Conservation (phyloP, 371 early-diverging fungal species). For the Vairimorpha ceranae region DNA sequence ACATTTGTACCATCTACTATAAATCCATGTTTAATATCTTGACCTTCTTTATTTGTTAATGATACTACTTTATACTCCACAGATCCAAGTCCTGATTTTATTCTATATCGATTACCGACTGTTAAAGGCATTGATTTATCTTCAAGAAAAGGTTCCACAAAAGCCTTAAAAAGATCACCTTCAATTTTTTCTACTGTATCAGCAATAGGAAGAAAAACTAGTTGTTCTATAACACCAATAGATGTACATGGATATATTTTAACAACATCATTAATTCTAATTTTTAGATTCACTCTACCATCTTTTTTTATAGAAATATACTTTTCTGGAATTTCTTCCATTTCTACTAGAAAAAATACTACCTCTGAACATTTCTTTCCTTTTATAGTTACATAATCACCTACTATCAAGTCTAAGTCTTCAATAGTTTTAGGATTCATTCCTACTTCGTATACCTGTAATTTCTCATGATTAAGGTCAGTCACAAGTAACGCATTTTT, state of each 20-base stretch:
- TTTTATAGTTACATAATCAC: slow-evolving; percentile 71
- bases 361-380: slow-evolving; percentile 95
- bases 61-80: slow-evolving; percentile 98
- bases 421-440: slow-evolving; percentile 40
- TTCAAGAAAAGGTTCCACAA: slow-evolving; percentile 87
- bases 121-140: slow-evolving; percentile 79
- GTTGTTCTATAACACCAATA: slow-evolving; percentile 83
- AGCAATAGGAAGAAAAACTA: slow-evolving; percentile 90
- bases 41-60: slow-evolving; percentile 64
- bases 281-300: slow-evolving; percentile 76
- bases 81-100: slow-evolving; percentile 78
- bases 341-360: slow-evolving; percentile 80
- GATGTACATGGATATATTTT: slow-evolving; percentile 78
- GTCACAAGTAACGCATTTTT: slow-evolving; percentile 48
- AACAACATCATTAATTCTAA: slow-evolving; percentile 90
- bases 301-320: slow-evolving; percentile 84
- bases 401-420: slow-evolving; percentile 52
- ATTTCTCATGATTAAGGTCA: slow-evolving; percentile 12
- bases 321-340: slow-evolving; percentile 78
- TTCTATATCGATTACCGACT: slow-evolving; percentile 83
- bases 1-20: slow-evolving; percentile 86
- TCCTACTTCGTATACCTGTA: slow-evolving; percentile 52
- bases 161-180: slow-evolving; percentile 89
- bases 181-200: slow-evolving; percentile 92
- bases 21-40: slow-evolving; percentile 40